Base-by-base conservation (phyloP, 805 yeast species). In the Saturnispora mendoncae region DNA sequence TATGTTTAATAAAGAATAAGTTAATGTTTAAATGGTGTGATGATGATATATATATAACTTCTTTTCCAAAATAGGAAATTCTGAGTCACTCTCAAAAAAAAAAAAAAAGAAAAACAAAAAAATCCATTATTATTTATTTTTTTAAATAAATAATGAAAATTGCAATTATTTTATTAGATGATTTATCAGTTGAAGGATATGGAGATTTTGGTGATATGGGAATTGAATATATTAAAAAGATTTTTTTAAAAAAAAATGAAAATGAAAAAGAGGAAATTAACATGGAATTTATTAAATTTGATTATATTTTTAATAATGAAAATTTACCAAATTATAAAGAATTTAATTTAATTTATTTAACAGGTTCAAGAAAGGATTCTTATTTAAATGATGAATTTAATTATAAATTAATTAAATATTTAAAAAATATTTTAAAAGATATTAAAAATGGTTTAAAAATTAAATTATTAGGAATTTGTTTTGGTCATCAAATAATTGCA, bases 401-500 rank as follows among this genome's bases (percentile, higher is more conserved):
- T 27, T 21, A 34, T 12, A 52, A 51, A 10, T 52, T 75, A 31
- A 60, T 62, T 28, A 54, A 59, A 4, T 74, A 65, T 52, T 43
- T 67, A 24, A 53, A 39, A 34, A 30, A 40, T 3, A 24, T 50
- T 17, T 15, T 38, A 3, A 17, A 28, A 4, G 15, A 18, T 13
- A 35, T 44, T 36, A 33, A 47, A 51, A 18, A 46, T 21, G 44
- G 48, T 20, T 44, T 45, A 4, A 44, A 52, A 25, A 59, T 69
- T n/a, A 80, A 82, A 2, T 43, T 77, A 4, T 69, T 74, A 5
- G 94, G 94, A 3, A 65, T 86, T 32, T 86, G 96, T 58, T 86
- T 85, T 56, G 96, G 95, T 5, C 96, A 87, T 59, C 96, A 86
- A 56, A 68, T 84, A 19, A 58, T 86, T 13, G 79, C 77, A 1